Base-by-base conservation (phyloP, 2,329 filamentous ascomycete species). In the Chrysoporthe cubensis region DNA sequence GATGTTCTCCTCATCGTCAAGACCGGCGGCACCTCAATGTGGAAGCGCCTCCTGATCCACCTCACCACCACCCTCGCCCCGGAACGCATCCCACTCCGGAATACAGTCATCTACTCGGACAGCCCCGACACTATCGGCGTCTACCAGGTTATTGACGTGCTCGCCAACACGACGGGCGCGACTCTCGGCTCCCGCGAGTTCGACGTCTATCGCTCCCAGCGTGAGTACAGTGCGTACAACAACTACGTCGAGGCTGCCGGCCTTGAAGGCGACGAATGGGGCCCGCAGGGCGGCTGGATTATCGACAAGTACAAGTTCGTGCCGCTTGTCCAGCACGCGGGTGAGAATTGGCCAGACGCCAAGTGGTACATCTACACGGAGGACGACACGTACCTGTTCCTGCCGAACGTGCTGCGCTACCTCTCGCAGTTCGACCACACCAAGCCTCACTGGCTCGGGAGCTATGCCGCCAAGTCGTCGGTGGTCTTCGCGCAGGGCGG, bases 11-110 rank as follows among this genome's bases (percentile, higher is more conserved):
- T 71, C 32, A 70, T 75, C 66, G 71, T 75, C 67, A 74, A 75
- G 48, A 74, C 74, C 21, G 74, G 73, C 6, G 72, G 73, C 54
- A 73, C 74, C 4, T 66, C 74, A 34, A 62, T 75, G 57, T 74
- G 72, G 71, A 73, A 74, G 56, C 72, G 72, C 13, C 70, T 75
- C 7, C 73, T 73, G 43, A 74, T 74, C 43, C 74, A 75, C 56
- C 65, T 75, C 4, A 58, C 71, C n/a, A 74, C 73, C 16, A 73
- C 67, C 11, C 69, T 74, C 56, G 71, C 72, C 13, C 69, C 71
- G 7, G 66, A 69, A 40, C 73, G 73, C 62, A 75, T 75, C 68
- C 66, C 66, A 7, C 43, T 69, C 4, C 57, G 71, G 18, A 74
- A 75, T 34, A 64, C 72, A 18, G 66, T 74, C 40, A 62, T 75